Evolutionary conservation across 169 alveolate genomes (phyloP).

Genomic region (Eimeria tenella): DNA sequence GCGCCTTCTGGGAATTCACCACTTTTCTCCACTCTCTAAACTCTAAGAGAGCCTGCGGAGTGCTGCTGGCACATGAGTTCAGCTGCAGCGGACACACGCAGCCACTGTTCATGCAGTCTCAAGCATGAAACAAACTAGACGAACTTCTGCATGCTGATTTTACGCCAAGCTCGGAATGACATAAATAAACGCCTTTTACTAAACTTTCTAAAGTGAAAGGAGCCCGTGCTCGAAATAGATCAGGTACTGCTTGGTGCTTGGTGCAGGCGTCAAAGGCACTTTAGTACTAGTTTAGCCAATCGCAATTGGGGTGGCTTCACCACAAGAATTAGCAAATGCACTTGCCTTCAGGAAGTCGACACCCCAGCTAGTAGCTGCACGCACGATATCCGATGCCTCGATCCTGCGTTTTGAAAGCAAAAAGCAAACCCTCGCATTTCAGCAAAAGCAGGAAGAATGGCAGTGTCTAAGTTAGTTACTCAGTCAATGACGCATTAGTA

Average conservation of each 20-base stretch:
- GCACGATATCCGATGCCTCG: neutral
- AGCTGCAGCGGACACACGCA: conserved; percentile 1
- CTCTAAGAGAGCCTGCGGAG: neutral
- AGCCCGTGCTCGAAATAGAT: too few species aligned
- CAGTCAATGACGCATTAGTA: too few species aligned
- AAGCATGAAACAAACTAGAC: neutral
- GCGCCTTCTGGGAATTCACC: neutral
- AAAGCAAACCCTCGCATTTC: neutral
- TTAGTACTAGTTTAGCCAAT: too few species aligned
- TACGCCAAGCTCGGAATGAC: too few species aligned
- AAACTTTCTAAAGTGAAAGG: too few species aligned
- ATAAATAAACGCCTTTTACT: too few species aligned
- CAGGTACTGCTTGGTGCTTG: too few species aligned
- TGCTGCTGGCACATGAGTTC: neutral
- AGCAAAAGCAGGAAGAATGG: neutral
- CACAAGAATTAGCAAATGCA: too few species aligned
- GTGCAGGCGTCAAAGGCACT: too few species aligned
- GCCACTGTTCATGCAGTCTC: neutral
- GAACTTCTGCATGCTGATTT: too few species aligned
- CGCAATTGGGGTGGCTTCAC: too few species aligned
- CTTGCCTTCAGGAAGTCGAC: conserved; percentile 41
- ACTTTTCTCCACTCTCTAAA: conserved; percentile 2
- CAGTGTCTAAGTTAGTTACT: too few species aligned
- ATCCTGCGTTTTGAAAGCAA: neutral
- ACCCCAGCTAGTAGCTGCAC: neutral